Evolutionary conservation across 106 monocot species (phyloP).

Genomic region (Narthecium ossifragum): DNA sequence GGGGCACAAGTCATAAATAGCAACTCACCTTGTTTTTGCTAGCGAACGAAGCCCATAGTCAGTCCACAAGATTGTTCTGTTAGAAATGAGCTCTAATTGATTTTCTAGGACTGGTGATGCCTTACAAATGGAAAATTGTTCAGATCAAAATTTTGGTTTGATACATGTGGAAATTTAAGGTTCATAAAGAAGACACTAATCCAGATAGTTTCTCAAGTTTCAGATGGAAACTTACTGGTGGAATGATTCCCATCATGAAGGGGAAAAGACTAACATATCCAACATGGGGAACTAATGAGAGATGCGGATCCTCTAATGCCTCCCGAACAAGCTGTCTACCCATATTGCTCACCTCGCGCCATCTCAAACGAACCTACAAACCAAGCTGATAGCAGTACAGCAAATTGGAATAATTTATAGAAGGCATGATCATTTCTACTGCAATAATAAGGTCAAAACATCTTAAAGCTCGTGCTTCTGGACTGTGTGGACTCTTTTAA

Average conservation of each 20-base stretch:
- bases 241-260: constrained; percentile 95
- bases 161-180: too few species aligned
- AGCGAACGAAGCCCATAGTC: constrained; percentile 90
- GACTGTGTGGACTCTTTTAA: too few species aligned
- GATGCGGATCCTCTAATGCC: constrained; percentile 45
- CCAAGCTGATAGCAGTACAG: background rate
- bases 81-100: constrained; percentile 82
- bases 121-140: too few species aligned
- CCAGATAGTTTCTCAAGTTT: constrained; percentile 5
- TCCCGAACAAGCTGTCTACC: constrained; percentile 68
- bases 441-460: too few species aligned
- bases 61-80: constrained; percentile 77
- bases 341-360: constrained; percentile 47
- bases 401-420: background rate
- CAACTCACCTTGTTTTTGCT: constrained; percentile 66
- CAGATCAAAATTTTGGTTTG: too few species aligned
- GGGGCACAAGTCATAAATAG: too few species aligned
- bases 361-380: constrained; percentile 78
- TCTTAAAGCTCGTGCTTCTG: too few species aligned
- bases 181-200: too few species aligned
- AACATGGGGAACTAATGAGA: constrained; percentile 74
- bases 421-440: background rate
- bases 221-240: constrained; percentile 54
- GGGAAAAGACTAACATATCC: constrained; percentile 94
- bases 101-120: constrained; percentile 79